These are phyloP conservation scores for Boletus speciosus DNA, from an alignment of 768 basidiomycete genomes.

Conservation along the genomic window DNA sequence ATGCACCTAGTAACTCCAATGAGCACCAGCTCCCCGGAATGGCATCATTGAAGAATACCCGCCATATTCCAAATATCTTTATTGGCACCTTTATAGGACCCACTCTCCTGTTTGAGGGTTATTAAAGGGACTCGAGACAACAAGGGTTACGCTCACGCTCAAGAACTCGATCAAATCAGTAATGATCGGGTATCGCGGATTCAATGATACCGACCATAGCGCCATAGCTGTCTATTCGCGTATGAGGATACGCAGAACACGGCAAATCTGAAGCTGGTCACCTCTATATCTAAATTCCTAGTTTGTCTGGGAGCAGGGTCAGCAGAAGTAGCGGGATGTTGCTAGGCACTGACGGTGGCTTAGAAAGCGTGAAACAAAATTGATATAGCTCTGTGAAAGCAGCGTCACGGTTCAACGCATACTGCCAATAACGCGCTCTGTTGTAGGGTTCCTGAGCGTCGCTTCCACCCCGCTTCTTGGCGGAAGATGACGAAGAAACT, in stretches of 20 bases:
- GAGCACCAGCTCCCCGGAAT: background rate
- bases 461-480: constrained; percentile 32
- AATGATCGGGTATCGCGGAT: constrained; percentile 64
- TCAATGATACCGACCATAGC: constrained; percentile 72
- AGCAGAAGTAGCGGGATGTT: background rate
- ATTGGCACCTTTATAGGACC: constrained; percentile 71
- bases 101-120: constrained; percentile 35
- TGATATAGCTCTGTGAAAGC: constrained; percentile 65
- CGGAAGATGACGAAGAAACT: constrained; percentile 16
- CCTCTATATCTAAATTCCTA: constrained; percentile 81
- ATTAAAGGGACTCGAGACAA: background rate
- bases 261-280: constrained; percentile 27
- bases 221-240: constrained; percentile 58
- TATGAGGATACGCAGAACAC: background rate
- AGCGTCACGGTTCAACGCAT: constrained; percentile 44
- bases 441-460: constrained; percentile 50
- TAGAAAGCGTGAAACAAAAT: constrained; percentile 69
- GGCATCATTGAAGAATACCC: constrained; percentile 14
- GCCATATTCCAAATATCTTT: constrained; percentile 89
- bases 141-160: constrained; percentile 38
- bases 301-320: constrained; percentile 45
- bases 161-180: constrained; percentile 66
- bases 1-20: constrained; percentile 47
- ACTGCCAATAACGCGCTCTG: constrained; percentile 46
- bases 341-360: constrained; percentile 56